phyloP scores from a whole-genome alignment of 2,329 filamentous ascomycete genomes.

The Exophiala mesophila region DNA sequence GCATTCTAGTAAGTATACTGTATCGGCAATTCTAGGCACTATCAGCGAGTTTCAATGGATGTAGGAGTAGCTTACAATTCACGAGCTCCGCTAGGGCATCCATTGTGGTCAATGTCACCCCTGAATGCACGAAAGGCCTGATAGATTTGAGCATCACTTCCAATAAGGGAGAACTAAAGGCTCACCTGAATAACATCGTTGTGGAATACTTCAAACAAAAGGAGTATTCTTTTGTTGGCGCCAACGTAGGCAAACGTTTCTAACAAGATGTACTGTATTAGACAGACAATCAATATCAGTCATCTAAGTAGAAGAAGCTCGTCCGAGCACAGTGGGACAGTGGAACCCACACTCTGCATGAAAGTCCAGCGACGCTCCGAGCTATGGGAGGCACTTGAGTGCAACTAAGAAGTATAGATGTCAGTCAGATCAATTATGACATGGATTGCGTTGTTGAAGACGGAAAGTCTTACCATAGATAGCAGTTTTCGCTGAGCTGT shows the following conservation, averaged over 20 bases:
- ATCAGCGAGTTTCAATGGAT: not conserved
- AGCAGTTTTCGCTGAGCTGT: constrained; percentile 2
- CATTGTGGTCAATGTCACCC: not conserved
- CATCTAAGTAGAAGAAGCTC: too few relatives aligned
- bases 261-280: not conserved
- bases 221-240: constrained; percentile 3
- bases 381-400: not conserved
- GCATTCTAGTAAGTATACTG: constrained; percentile 3
- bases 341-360: too few relatives aligned
- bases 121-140: not conserved
- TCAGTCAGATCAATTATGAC: too few relatives aligned
- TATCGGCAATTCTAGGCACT: not conserved
- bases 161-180: not conserved
- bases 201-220: constrained; percentile 1
- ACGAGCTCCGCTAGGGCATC: not conserved
- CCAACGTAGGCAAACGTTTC: constrained; percentile 5
- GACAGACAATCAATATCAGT: too few relatives aligned
- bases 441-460: too few relatives aligned
- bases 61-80: not conserved
- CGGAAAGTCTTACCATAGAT: not conserved
- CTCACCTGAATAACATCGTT: constrained; percentile 1
- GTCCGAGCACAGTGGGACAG: too few relatives aligned
- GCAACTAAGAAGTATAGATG: too few relatives aligned
- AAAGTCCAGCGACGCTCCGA: not conserved
- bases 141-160: not conserved